phyloP scores from a whole-genome alignment of 2,329 filamentous ascomycete genomes.

The Catunica adiposa region DNA sequence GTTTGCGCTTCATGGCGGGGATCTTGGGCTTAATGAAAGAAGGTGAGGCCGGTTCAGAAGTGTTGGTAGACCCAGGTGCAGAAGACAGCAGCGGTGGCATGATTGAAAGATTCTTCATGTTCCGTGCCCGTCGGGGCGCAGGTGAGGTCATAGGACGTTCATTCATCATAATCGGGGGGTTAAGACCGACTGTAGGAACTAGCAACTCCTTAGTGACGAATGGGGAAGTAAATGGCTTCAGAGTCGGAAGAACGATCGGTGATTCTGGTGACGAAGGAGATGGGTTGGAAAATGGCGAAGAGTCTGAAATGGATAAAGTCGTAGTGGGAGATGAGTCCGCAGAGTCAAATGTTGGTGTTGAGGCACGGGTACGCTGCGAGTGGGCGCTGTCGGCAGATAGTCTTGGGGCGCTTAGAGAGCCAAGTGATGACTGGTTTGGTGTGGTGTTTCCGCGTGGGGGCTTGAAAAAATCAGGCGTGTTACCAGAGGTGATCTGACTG shows the following conservation, averaged over 20 bases:
- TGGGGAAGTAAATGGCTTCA: constrained; percentile 50
- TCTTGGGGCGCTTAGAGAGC: neutral
- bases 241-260: constrained; percentile 54
- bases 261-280: constrained; percentile 91
- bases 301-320: constrained; percentile 82
- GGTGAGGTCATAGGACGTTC: constrained; percentile 50
- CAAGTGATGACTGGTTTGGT: neutral
- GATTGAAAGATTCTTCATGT: constrained; percentile 71
- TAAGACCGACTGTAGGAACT: constrained; percentile 24
- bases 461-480: neutral
- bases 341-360: constrained; percentile 64
- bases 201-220: constrained; percentile 26
- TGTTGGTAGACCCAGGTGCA: constrained; percentile 26
- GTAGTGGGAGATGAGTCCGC: constrained; percentile 91
- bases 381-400: constrained; percentile 17
- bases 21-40: constrained; percentile 68
- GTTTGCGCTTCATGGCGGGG: constrained; percentile 54
- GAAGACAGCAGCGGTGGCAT: constrained; percentile 41
- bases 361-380: constrained; percentile 25
- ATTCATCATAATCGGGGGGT: constrained; percentile 23
- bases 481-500: neutral
- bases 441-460: neutral
- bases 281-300: constrained; percentile 73
- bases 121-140: constrained; percentile 55
- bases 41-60: constrained; percentile 53